Conservation (phyloP, 495 filamentous ascomycete species). For the Lasiosphaeria miniovina region DNA sequence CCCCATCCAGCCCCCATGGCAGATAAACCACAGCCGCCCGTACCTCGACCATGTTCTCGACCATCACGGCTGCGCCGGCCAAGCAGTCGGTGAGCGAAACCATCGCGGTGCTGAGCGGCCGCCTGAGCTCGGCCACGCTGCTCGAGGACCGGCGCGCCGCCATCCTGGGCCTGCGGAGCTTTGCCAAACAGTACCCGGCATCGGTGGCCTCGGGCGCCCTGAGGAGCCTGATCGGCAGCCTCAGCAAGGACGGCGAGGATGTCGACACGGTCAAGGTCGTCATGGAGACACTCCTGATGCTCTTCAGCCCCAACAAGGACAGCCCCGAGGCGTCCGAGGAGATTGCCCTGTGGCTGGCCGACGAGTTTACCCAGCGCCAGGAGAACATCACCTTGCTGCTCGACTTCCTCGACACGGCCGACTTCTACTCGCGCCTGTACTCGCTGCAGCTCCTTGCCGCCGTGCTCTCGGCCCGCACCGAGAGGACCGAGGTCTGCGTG, state of each 20-base stretch:
- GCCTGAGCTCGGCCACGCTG: constrained; percentile 81
- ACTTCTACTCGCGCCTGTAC: constrained; percentile 94
- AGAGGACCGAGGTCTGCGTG: constrained; percentile 94
- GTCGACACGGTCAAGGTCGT: constrained; percentile 94
- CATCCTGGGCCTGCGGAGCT: constrained; percentile 88
- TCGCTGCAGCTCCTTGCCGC: constrained; percentile 86
- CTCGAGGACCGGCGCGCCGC: constrained; percentile 92
- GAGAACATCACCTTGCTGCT: constrained; percentile 93
- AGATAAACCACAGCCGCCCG: constrained; percentile 9
- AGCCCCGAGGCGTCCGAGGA: constrained; percentile 93
- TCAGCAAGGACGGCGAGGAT: constrained; percentile 88
- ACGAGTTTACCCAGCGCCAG: constrained; percentile 98
- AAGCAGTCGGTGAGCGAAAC: constrained; percentile 95
- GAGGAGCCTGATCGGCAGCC: constrained; percentile 76
- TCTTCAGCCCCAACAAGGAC: constrained; percentile 64
- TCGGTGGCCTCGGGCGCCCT: constrained; percentile 92
- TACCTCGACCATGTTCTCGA: constrained; percentile 65
- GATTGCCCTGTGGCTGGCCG: constrained; percentile 92
- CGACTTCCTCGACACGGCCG: constrained; percentile 78
- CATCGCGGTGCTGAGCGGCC: constrained; percentile 81
- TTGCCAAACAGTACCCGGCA: constrained; percentile 92
- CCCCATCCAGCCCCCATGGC: constrained; percentile 21
- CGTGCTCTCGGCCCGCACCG: constrained; percentile 80
- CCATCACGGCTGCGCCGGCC: constrained; percentile 81
- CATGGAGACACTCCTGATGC: constrained; percentile 89